Evolutionary conservation across 495 filamentous ascomycete genomes (phyloP).

Genomic region (Hypomontagnella monticulosa): DNA sequence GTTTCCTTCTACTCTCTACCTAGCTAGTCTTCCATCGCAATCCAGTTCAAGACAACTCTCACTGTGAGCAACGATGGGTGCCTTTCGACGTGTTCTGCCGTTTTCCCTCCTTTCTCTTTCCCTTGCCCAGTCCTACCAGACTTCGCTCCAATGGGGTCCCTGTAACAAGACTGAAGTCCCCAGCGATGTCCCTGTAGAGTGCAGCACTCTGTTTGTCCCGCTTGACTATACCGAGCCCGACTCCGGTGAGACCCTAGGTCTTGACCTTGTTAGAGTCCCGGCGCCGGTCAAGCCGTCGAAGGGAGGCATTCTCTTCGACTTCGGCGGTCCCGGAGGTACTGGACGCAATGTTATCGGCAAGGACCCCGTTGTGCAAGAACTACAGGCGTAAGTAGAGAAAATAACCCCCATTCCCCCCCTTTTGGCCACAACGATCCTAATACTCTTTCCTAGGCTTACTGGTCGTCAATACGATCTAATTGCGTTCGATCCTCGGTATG

Average conservation of each 20-base stretch:
- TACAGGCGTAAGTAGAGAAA: conserved; percentile 24
- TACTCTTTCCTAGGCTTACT: conserved; percentile 32
- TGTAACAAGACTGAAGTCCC: conserved; percentile 34
- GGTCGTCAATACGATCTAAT: conserved; percentile 54
- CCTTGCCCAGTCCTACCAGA: conserved; percentile 15
- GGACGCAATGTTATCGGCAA: conserved; percentile 26
- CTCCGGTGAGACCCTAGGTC: conserved; percentile 45
- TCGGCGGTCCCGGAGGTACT: conserved; percentile 53
- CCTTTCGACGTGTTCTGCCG: conserved; percentile 8
- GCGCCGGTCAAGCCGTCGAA: conserved; percentile 46
- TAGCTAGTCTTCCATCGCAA: neutral
- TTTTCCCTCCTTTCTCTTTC: conserved; percentile 22
- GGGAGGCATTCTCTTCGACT: conserved; percentile 58
- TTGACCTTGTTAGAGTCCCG: conserved; percentile 48
- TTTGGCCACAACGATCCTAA: neutral
- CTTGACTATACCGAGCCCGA: conserved; percentile 52
- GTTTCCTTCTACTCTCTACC: neutral
- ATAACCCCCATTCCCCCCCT: neutral
- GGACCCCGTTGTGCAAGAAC: conserved; percentile 4
- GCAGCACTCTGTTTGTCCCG: conserved; percentile 52
- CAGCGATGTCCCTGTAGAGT: conserved; percentile 39
- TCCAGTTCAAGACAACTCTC: neutral
- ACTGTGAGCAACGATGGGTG: conserved; percentile 9
- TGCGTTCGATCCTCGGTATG: conserved; percentile 51
- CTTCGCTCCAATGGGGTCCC: conserved; percentile 32